Evolutionary conservation across 768 basidiomycete genomes (phyloP), one percentile per base, ranked within the genome.

Genomic region (Ephemerocybe angulata): DNA sequence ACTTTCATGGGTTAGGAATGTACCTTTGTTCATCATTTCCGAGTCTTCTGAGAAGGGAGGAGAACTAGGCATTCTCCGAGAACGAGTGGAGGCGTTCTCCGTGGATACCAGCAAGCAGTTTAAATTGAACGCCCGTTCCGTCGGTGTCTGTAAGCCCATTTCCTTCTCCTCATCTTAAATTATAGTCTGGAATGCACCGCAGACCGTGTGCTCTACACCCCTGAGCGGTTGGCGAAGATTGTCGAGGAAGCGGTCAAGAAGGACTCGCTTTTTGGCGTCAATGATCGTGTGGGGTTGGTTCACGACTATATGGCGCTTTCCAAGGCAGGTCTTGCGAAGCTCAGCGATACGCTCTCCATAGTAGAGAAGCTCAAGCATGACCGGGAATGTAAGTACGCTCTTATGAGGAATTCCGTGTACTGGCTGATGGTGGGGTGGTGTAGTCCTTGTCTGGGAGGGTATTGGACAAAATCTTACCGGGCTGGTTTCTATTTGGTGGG

Each of bases 101-200:
- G 61, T 98, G 17, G 86, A 92, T 67, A 89, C 84, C 12, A 82
- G 71, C 67, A 83, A 80, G 64, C 75, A 84, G 4, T 98, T 87
- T 79, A 98, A 98, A 72, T 73, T 98, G 58, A 98, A 98, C 65
- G 88, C 87, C 3, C 87, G 87, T 38, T 93, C 93, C 1, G 81
- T 82, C 49, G 93, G 95, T 56, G 90, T 96, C 61, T 98, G 92
- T 92, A 61, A 58, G 92, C 77, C 8, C 19, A 3, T 49, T 17
- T 29, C 12, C 44, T 51, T 17, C 22, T 25, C 55, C 27, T 31
- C 40, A 29, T 17, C 19, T 17, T 40, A n/a, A n/a, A 11, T 30
- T 19, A 27, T 33, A 35, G 3, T 10, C 21, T 30, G 17, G 27
- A 6, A 2, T 19, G 35, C 51, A 52, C 21, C 57, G 8, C 53